Evolutionary conservation across 139 green algal species (phyloP), one percentile per base, ranked within the genome.

Genomic region (Chlorella sp.): DNA sequence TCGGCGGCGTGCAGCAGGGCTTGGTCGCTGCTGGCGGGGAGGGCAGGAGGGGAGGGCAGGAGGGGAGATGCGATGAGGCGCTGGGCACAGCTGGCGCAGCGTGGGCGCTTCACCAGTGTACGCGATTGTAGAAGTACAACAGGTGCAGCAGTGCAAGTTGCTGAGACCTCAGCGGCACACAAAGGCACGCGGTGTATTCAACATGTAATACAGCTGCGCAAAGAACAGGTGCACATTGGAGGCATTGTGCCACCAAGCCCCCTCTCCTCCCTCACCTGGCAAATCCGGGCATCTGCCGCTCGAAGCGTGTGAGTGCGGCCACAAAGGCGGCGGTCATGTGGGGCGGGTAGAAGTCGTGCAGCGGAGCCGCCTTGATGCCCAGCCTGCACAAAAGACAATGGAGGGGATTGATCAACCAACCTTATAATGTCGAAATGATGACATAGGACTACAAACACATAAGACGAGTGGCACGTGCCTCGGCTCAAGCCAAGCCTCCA

Each of bases 1-100:
- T 98, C 96, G 36, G 94, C 93, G 36, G 93, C 96, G 87, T 97
- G 94, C 88, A 97, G 91, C 85, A 97, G 82, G 26, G 90, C 95
- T 2, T 91, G 34, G 0, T 93, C 88, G 80, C 84, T 88, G 84
- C 84, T 69, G 53, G n/a, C n/a, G 15, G 77, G 22, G 40, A 15
- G 75, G 73, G 11, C 24, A 14, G 73, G 73, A 22, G 15, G 77
- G 22, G 40, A 15, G 75, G 73, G 11, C 24, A 14, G 73, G 73
- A 22, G 42, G 73, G n/a, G 73, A 22, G 30, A 18, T n/a, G 48
- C 18, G 39, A 14, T 68, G 11, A 18, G 64, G 64, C 64, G 48
- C 48, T 57, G 48, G 21, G 64, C 21, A 30, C 64, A 73, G 64
- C 64, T 30, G 64, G 24, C 64, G 11, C 64, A 30, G 64, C 64